Evolutionary conservation across 169 alveolate genomes (phyloP).

Genomic region (Eimeria sp.): DNA sequence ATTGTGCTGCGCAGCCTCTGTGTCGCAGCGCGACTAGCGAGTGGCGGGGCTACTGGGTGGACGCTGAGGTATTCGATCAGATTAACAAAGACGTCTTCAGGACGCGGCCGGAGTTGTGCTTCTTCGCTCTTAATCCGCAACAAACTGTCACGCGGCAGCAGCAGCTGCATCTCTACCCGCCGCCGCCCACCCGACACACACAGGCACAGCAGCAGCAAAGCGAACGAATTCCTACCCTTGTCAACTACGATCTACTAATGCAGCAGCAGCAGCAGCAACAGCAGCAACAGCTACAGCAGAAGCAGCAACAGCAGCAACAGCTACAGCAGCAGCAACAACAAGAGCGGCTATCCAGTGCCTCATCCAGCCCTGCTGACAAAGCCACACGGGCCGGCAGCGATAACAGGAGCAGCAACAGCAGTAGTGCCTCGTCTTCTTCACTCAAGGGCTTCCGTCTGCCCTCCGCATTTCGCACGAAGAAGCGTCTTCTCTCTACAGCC

Average conservation of each 20-base stretch:
- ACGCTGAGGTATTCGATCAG: constrained; percentile 82
- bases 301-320: constrained; percentile 14
- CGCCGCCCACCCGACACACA: constrained; percentile 48
- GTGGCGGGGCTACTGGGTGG: constrained; percentile 83
- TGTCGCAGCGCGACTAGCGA: constrained; percentile 74
- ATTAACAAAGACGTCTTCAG: constrained; percentile 84
- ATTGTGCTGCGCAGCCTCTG: constrained; percentile 72
- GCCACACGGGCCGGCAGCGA: not conserved
- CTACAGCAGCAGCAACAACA: constrained; percentile 10
- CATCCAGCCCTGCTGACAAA: constrained; percentile 10
- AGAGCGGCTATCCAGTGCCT: not conserved
- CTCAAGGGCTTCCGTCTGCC: constrained; percentile 54
- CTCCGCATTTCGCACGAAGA: constrained; percentile 45
- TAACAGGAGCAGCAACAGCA: constrained; percentile 2
- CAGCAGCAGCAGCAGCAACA: constrained; percentile 54
- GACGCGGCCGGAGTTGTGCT: constrained; percentile 84
- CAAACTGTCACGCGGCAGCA: constrained; percentile 65
- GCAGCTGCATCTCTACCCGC: constrained; percentile 51
- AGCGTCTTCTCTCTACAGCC: not conserved
- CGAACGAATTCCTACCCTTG: constrained; percentile 15
- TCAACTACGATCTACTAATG: constrained; percentile 26
- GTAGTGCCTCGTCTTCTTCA: constrained; percentile 29
- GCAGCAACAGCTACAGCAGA: constrained; percentile 27
- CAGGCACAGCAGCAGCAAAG: constrained; percentile 6
- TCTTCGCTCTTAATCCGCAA: constrained; percentile 67